Evolutionary conservation across 2,329 filamentous ascomycete genomes (phyloP).

Genomic region (Fusarium equiseti): DNA sequence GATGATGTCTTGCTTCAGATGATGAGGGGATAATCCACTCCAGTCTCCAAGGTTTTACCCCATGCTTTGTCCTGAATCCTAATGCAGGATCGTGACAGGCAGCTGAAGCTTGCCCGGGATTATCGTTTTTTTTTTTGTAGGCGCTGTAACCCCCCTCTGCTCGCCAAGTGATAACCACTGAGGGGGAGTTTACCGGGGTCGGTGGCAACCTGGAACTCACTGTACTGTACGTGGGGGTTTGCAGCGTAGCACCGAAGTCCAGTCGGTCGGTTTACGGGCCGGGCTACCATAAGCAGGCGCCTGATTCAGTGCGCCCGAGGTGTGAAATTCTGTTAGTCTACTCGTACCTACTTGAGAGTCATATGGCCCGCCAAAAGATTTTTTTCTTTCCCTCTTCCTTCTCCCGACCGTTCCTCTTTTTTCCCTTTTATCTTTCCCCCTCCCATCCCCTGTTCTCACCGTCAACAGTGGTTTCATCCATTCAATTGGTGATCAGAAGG

Average conservation of each 20-base stretch:
- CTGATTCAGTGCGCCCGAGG: conserved; percentile 19
- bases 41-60: not conserved
- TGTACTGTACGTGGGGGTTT: conserved; percentile 21
- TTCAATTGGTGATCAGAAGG: not conserved
- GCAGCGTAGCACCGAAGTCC: conserved; percentile 14
- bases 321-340: conserved; percentile 21
- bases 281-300: conserved; percentile 15
- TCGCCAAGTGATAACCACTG: conserved; percentile 26
- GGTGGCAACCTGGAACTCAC: conserved; percentile 6
- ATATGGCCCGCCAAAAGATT: conserved; percentile 26
- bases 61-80: not conserved
- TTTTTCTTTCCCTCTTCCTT: conserved; percentile 6
- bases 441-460: not conserved
- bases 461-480: conserved; percentile 1
- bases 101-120: conserved; percentile 9
- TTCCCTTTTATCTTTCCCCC: not conserved
- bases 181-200: not conserved
- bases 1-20: conserved; percentile 11
- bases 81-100: not conserved
- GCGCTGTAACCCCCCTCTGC: not conserved
- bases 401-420: not conserved
- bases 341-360: conserved; percentile 24
- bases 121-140: not conserved
- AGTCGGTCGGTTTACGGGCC: conserved; percentile 31
- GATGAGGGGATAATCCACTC: not conserved